Evolutionary conservation across 352 stramenopile genomes (phyloP).

Genomic region (Phytophthora niederhauseri): DNA sequence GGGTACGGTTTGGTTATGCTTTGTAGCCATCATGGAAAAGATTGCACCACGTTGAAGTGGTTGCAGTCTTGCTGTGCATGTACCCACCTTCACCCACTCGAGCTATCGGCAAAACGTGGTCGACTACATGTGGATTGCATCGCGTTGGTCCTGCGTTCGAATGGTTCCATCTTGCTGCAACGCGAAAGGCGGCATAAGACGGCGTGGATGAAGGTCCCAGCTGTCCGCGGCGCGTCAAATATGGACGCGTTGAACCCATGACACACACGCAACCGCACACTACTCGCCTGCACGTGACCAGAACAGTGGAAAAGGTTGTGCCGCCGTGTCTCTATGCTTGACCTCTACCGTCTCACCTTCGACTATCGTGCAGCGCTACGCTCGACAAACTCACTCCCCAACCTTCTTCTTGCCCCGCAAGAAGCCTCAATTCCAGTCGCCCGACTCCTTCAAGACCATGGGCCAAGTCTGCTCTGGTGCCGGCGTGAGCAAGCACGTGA

Average conservation of each 20-base stretch:
- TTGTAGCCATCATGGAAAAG: background rate
- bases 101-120: background rate
- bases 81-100: background rate
- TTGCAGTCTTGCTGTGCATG: background rate
- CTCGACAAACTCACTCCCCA: constrained; percentile 34
- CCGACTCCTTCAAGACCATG: constrained; percentile 34
- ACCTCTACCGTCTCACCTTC: background rate
- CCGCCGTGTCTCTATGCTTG: background rate
- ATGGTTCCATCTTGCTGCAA: background rate
- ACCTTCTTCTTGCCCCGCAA: constrained; percentile 38
- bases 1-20: background rate
- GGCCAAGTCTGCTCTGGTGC: constrained; percentile 62
- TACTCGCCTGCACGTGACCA: background rate
- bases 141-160: background rate
- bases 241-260: constrained; percentile 28
- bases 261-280: constrained; percentile 9
- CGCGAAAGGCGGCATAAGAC: constrained; percentile 5
- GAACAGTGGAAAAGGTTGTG: constrained; percentile 18
- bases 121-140: background rate
- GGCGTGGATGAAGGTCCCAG: constrained; percentile 17
- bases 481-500: constrained; percentile 53
- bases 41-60: background rate
- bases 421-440: constrained; percentile 7
- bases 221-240: constrained; percentile 2
- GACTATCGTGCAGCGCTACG: background rate